Evolutionary conservation across 306 rosid species (phyloP).

Genomic region (Malus orientalis): DNA sequence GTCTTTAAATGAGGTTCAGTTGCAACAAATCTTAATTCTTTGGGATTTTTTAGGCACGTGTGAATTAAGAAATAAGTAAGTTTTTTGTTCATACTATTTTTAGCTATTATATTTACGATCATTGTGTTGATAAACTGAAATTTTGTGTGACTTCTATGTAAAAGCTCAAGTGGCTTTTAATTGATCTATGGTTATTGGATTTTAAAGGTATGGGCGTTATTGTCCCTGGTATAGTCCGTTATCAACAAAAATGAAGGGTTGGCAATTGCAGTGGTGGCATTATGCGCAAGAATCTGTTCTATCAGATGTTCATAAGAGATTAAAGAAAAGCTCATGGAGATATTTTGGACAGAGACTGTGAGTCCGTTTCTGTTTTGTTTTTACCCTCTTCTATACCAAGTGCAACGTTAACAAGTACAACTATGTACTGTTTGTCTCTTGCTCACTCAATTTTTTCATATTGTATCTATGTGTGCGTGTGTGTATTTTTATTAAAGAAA

Average conservation of each 20-base stretch:
- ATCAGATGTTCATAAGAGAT: slow-evolving; percentile 68
- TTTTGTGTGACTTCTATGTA: too few species aligned
- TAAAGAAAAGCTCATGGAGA: slow-evolving; percentile 88
- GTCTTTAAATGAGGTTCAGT: slow-evolving; percentile 72
- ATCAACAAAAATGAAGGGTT: slow-evolving; percentile 47
- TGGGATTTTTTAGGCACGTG: slow-evolving; percentile 69
- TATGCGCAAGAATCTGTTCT: slow-evolving; percentile 88
- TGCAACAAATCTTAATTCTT: slow-evolving; percentile 54
- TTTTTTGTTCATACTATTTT: slow-evolving; percentile 5
- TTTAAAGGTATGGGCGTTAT: slow-evolving; percentile 76
- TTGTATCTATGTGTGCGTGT: background rate
- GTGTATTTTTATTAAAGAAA: too few species aligned
- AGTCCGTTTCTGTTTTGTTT: slow-evolving; percentile 17
- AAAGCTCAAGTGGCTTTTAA: slow-evolving; percentile 3
- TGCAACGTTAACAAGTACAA: background rate
- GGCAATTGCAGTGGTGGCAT: slow-evolving; percentile 88
- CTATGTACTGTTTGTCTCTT: background rate
- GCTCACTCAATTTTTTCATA: background rate
- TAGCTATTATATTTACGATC: background rate
- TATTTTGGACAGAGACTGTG: slow-evolving; percentile 78
- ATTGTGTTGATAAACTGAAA: background rate
- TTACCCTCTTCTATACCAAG: background rate
- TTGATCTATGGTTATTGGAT: slow-evolving; percentile 6
- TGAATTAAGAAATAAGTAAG: slow-evolving; percentile 77
- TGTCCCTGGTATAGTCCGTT: slow-evolving; percentile 79